phyloP scores from a whole-genome alignment of 108 stramenopile genomes.

The Licmophora abbreviata region DNA sequence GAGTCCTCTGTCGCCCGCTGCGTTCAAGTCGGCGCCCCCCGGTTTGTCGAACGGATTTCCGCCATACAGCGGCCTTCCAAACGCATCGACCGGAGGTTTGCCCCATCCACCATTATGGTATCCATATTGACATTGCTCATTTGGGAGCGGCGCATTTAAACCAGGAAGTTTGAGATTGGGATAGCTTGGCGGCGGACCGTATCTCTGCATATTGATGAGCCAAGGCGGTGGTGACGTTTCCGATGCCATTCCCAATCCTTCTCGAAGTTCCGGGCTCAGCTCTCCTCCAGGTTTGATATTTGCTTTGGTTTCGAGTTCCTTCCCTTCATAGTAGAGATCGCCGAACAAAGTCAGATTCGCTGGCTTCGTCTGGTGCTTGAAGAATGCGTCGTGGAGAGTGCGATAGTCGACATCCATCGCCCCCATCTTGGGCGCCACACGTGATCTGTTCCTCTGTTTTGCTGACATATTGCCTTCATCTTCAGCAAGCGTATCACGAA shows the following conservation, averaged over 20 bases:
- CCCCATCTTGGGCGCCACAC: constrained; percentile 88
- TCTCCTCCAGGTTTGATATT: constrained; percentile 58
- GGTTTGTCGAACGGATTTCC: constrained; percentile 87
- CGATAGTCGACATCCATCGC: constrained; percentile 97
- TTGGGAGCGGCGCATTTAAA: constrained; percentile 93
- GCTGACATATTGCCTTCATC: constrained; percentile 68
- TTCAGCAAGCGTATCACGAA: constrained; percentile 82
- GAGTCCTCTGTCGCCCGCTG: constrained; percentile 9
- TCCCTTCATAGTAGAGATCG: constrained; percentile 97
- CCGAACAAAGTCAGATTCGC: constrained; percentile 67
- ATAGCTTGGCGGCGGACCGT: constrained; percentile 95
- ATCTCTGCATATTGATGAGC: constrained; percentile 99
- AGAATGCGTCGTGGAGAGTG: constrained; percentile 95
- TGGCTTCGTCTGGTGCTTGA: constrained; percentile 97
- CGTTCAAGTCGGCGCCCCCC: constrained; percentile 25
- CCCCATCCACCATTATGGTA: constrained; percentile 97
- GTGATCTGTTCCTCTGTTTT: constrained; percentile 85
- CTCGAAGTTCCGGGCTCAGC: constrained; percentile 56
- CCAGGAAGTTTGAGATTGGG: constrained; percentile 91
- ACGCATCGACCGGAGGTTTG: constrained; percentile 94
- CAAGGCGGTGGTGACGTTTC: constrained; percentile 90
- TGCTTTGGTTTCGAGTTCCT: constrained; percentile 84
- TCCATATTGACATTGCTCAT: constrained; percentile 85
- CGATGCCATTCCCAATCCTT: constrained; percentile 86
- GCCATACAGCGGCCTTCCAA: constrained; percentile 84